Percentiles rank a stretch among this genome's conserved stretches.
Evolutionary conservation across 179 eudicot genomes (phyloP).

Genomic region (Beta lomatogona): DNA sequence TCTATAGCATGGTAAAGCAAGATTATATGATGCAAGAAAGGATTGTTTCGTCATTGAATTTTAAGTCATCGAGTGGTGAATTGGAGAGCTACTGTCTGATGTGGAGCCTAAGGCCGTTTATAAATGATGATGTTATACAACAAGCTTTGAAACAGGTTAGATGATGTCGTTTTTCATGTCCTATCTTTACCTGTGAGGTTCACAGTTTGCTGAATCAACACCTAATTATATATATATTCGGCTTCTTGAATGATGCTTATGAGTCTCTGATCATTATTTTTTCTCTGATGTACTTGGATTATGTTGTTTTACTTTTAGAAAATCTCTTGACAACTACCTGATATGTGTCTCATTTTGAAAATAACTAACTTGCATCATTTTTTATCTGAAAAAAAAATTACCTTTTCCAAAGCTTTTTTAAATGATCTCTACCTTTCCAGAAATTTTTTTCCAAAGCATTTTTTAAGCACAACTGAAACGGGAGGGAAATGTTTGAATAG

Average conservation of each 20-base stretch:
- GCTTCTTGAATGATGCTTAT: background rate
- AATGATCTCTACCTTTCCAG: too few relatives aligned
- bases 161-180: conserved; percentile 24
- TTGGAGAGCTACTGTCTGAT: conserved; percentile 66
- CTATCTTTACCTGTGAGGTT: background rate
- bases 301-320: background rate
- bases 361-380: too few relatives aligned
- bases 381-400: too few relatives aligned
- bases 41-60: conserved; percentile 49
- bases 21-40: conserved; percentile 47
- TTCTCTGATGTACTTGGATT: background rate
- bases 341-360: too few relatives aligned
- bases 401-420: too few relatives aligned
- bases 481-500: too few relatives aligned
- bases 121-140: conserved; percentile 57
- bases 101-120: conserved; percentile 73
- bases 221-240: background rate
- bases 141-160: conserved; percentile 49
- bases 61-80: conserved; percentile 51
- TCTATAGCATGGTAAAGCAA: conserved; percentile 66
- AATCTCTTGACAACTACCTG: too few relatives aligned
- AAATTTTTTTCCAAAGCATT: too few relatives aligned
- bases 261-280: background rate
- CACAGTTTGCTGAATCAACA: background rate
- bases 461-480: too few relatives aligned